Base-by-base conservation (phyloP, 306 rosid species). In the Sophora flavescens region DNA sequence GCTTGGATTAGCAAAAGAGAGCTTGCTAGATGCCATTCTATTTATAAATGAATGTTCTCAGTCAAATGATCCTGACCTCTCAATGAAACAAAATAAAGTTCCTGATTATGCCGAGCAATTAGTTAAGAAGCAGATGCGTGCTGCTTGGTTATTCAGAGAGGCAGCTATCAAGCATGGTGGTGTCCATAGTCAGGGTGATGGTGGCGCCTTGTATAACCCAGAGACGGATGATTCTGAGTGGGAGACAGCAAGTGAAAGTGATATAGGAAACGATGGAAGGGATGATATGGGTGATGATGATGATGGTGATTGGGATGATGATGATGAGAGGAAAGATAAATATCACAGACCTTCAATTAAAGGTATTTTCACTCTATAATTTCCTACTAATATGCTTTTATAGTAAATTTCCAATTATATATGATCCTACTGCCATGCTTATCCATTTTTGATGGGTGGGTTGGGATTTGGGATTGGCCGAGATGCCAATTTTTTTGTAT, bases 241-340 rank as follows among this genome's bases (percentile, higher is more conserved):
- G 99, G 99, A 96, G 87, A 96, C 99, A 0, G 99, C 99, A 14
- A 96, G 99, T 78, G 99, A 96, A 86, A 96, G 99, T 41, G 99
- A 96, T 87, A 86, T 87, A 62, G 99, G 97, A 68, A 91, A 89
- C 74, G 98, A 91, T 83, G 95, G 97, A 80, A 88, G 91, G 78
- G 91, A 89, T 72, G 89, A 83, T 52, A 93, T 92, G 89, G 97
- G 87, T 0, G 90, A 90, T 5, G 98, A 90, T 0, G 94, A 92
- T 0, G 93, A 87, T 8, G 80, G 90, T 61, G 89, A 90, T 72
- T 91, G 98, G 98, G 90, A 91, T 85, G 80, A 90, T 62, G 92
- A 89, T 4, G 93, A 84, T 10, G 93, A 82, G 75, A 81, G 91
- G 86, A 91, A 88, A 80, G 91, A 90, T 74, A 30, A 30, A 30